phyloP scores from a whole-genome alignment of 2,329 filamentous ascomycete species.

The Nectriaceae sp. region DNA sequence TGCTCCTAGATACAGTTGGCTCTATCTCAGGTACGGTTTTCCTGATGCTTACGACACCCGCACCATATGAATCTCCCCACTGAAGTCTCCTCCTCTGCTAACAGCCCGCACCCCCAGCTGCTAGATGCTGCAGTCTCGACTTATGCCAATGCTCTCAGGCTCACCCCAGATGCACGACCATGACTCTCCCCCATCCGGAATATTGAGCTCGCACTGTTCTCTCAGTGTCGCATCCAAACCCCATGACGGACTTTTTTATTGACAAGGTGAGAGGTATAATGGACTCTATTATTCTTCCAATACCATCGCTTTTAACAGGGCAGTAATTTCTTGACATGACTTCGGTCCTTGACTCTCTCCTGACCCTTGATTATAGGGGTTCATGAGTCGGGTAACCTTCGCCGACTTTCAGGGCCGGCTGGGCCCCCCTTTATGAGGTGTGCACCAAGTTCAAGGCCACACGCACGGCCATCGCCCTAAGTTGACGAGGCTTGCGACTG shows the following conservation, averaged over 20 bases:
- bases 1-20: not conserved
- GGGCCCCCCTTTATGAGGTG: constrained; percentile 12
- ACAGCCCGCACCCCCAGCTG: constrained; percentile 7
- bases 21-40: constrained; percentile 7
- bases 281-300: constrained; percentile 15
- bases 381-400: constrained; percentile 19
- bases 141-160: constrained; percentile 12
- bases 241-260: constrained; percentile 9
- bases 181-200: not conserved
- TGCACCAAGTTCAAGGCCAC: not conserved
- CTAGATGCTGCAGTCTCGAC: constrained; percentile 3
- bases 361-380: constrained; percentile 10
- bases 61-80: too few relatives aligned
- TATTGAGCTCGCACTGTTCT: not conserved
- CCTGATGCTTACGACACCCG: not conserved
- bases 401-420: constrained; percentile 13
- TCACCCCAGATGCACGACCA: constrained; percentile 4
- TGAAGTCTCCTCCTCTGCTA: constrained; percentile 3
- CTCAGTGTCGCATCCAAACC: constrained; percentile 1
- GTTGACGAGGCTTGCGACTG: constrained; percentile 4
- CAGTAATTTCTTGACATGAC: too few relatives aligned
- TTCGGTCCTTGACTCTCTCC: too few relatives aligned
- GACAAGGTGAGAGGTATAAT: constrained; percentile 5
- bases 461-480: constrained; percentile 5
- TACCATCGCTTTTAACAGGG: too few relatives aligned